Evolutionary conservation across 768 basidiomycete genomes (phyloP), one percentile per base, ranked within the genome.

Genomic region (Suillus fuscotomentosus): DNA sequence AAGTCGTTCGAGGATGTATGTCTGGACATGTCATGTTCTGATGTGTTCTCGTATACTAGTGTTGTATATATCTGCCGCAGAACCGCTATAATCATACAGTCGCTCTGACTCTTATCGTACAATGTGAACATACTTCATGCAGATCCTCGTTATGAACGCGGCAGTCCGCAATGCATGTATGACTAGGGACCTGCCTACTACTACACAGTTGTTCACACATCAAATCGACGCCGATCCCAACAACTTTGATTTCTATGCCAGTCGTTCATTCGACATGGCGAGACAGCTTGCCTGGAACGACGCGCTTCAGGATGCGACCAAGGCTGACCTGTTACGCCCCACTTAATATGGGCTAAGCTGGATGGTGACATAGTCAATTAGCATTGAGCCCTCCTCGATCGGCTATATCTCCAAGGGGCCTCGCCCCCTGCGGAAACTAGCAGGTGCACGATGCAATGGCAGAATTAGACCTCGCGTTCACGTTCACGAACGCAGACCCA

Each of bases 1-100:
- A 67, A 54, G 81, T 71, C 7, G 14, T 38, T 22, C 51, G 34
- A 67, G 75, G 61, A 22, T 17, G 4, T 22, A 24, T 59, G 31
- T 31, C 31, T 55, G 45, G 51, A 63, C 62, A 45, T 38, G 36
- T 1, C 36, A 10, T 6, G 38, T 60, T 22, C 43, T 56, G 39
- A 59, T 14, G 5, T 20, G 24, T 27, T n/a, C 36, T 55, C 34
- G 1, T 10, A 2, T 27, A 3, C 24, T 7, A 92, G 91, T 92
- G 62, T 77, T 92, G 42, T 94, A 92, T 74, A 93, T 92, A 68
- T 91, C 91, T 43, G 88, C 90, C 2, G 88, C 84, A 39, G 89
- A 91, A 71, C 60, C 75, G 9, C 67, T 90, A 66, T 88, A 72
- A 82, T 65, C 6, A 38, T 7, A 31, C 5, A 31, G 31, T 31